Evolutionary conservation across 2,329 filamentous ascomycete genomes (phyloP).

Genomic region (Venturia oleaginea): DNA sequence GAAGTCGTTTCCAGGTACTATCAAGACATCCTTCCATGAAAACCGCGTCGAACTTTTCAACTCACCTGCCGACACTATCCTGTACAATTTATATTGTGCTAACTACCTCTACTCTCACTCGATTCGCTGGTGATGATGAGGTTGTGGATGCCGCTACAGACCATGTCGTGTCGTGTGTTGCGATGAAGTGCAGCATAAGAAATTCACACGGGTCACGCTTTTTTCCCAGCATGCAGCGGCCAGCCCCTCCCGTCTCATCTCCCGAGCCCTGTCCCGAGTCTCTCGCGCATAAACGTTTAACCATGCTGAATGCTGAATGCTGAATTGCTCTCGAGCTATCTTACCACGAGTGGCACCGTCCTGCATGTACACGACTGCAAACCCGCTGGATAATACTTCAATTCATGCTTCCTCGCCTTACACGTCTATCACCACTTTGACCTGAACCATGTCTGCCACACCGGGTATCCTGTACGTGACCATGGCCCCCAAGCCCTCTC

Average conservation of each 20-base stretch:
- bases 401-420: not conserved
- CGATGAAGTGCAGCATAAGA: too few species aligned
- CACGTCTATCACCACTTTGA: not conserved
- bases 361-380: not conserved
- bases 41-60: too few species aligned
- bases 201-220: not conserved
- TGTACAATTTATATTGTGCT: too few species aligned
- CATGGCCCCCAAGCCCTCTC: constrained; percentile 65
- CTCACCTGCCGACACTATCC: too few species aligned
- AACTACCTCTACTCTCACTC: too few species aligned
- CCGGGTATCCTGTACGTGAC: constrained; percentile 75
- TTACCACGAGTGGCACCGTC: not conserved
- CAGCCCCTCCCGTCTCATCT: not conserved
- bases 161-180: too few species aligned
- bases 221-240: not conserved
- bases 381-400: not conserved
- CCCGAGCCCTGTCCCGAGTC: not conserved
- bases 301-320: not conserved
- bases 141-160: too few species aligned
- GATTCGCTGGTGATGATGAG: too few species aligned
- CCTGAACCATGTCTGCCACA: constrained; percentile 32
- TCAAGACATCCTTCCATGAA: too few species aligned
- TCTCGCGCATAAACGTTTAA: not conserved
- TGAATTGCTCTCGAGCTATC: not conserved
- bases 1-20: too few species aligned